Percentiles rank a stretch among this genome's conserved stretches.
Evolutionary conservation across 495 filamentous ascomycete species (phyloP).

Genomic region (Neurospora hispaniola): DNA sequence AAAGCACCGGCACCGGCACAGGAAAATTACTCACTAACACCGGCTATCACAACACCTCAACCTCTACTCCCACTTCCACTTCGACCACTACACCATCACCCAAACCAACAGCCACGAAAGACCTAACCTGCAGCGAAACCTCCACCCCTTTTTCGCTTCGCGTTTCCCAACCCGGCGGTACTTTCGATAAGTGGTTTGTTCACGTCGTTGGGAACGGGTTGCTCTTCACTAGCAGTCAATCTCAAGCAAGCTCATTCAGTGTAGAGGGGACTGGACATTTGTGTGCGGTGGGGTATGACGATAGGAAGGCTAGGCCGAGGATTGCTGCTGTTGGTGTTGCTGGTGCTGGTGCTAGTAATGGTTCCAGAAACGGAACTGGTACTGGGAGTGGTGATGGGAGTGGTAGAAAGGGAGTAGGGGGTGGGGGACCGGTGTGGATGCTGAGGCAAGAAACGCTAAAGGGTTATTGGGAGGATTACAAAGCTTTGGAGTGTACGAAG

Average conservation of each 20-base stretch:
- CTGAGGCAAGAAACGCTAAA: background rate
- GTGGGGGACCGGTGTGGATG: background rate
- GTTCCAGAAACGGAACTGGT: too few species aligned
- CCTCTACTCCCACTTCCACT: conserved; percentile 15
- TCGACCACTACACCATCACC: conserved; percentile 9
- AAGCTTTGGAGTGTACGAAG: conserved; percentile 3
- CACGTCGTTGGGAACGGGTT: conserved; percentile 13
- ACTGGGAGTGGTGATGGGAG: background rate
- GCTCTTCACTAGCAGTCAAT: conserved; percentile 12
- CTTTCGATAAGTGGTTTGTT: conserved; percentile 21
- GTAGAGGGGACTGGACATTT: conserved; percentile 14
- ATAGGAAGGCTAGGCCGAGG: background rate
- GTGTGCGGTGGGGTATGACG: conserved; percentile 12
- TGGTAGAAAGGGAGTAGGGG: background rate
- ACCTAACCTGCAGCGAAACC: conserved; percentile 17
- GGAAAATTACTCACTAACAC: background rate
- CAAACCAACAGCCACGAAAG: conserved; percentile 11
- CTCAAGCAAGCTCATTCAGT: conserved; percentile 14
- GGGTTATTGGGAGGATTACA: conserved; percentile 1
- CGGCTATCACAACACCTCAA: conserved; percentile 11
- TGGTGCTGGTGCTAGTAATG: background rate
- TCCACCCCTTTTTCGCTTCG: conserved; percentile 17
- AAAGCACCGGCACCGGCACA: background rate
- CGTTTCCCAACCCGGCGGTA: conserved; percentile 14
- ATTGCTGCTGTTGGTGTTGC: conserved; percentile 10